phyloP scores from a whole-genome alignment of 768 basidiomycete genomes.

The Trametes elegans region DNA sequence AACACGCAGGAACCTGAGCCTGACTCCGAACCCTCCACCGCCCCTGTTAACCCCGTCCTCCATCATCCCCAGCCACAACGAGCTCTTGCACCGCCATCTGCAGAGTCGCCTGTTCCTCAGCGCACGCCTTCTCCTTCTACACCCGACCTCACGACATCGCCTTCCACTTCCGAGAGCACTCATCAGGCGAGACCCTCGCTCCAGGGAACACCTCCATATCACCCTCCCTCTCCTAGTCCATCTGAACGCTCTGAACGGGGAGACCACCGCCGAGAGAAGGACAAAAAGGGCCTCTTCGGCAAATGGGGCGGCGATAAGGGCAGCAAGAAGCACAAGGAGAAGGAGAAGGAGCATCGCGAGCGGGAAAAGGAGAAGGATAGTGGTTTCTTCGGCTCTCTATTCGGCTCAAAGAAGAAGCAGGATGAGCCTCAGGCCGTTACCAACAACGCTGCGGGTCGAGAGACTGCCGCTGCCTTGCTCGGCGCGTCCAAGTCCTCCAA shows the following conservation, averaged over 20 bases:
- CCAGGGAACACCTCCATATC: slow-evolving; percentile 29
- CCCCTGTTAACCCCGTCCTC: slow-evolving; percentile 30
- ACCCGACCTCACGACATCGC: slow-evolving; percentile 13
- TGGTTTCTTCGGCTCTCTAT: slow-evolving; percentile 90
- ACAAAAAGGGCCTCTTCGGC: slow-evolving; percentile 66
- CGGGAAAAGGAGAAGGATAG: slow-evolving; percentile 67
- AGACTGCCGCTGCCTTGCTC: slow-evolving; percentile 83
- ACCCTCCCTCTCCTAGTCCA: slow-evolving; percentile 30
- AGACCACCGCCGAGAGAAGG: slow-evolving; percentile 45
- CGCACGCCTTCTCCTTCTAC: slow-evolving; percentile 58
- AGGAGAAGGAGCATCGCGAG: slow-evolving; percentile 43
- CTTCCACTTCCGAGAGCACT: slow-evolving; percentile 9
- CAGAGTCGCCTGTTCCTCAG: slow-evolving; percentile 33
- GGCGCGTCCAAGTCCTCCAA: slow-evolving; percentile 83
- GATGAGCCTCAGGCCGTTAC: slow-evolving; percentile 51
- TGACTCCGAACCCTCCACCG: neutral
- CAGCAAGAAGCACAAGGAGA: slow-evolving; percentile 47
- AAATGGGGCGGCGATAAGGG: slow-evolving; percentile 70
- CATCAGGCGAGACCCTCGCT: slow-evolving; percentile 27
- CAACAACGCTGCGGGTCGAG: slow-evolving; percentile 58
- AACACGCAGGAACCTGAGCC: slow-evolving; percentile 11
- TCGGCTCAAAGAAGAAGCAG: slow-evolving; percentile 85
- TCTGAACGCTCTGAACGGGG: slow-evolving; percentile 11
- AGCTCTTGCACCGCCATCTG: slow-evolving; percentile 41
- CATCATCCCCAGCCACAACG: slow-evolving; percentile 71